phyloP scores from a whole-genome alignment of 345 rosid genomes.

The Eucalyptus camaldulensis region DNA sequence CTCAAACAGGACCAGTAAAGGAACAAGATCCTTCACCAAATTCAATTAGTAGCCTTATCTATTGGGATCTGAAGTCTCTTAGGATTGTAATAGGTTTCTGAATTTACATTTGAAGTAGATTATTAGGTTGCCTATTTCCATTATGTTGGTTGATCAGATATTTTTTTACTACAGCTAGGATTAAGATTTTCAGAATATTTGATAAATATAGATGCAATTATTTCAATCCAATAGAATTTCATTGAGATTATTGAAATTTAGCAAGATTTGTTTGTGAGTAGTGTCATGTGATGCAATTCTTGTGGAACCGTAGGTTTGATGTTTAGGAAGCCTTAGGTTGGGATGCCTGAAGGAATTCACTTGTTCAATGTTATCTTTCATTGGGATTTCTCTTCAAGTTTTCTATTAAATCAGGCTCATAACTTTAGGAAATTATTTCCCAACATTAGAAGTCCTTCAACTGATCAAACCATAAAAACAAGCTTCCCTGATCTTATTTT shows the following conservation, averaged over 20 bases:
- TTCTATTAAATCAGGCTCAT: neutral
- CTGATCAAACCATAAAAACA: neutral
- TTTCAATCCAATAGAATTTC: neutral
- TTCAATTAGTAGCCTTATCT: neutral
- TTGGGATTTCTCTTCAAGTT: neutral
- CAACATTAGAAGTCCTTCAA: neutral
- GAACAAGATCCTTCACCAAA: neutral
- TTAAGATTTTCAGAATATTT: neutral
- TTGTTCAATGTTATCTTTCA: neutral
- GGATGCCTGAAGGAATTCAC: neutral
- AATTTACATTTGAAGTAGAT: neutral
- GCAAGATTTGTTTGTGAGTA: neutral
- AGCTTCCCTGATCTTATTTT: neutral
- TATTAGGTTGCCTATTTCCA: neutral
- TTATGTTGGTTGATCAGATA: neutral
- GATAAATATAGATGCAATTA: neutral
- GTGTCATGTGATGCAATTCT: neutral
- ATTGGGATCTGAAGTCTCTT: neutral
- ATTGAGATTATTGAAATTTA: neutral
- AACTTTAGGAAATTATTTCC: neutral
- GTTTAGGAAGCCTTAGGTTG: neutral
- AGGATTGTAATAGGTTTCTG: neutral
- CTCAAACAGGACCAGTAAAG: neutral
- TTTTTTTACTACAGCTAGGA: neutral
- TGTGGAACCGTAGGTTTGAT: neutral